Evolutionary conservation across 768 basidiomycete genomes (phyloP).

Genomic region (Rhizopogon vulgaris): DNA sequence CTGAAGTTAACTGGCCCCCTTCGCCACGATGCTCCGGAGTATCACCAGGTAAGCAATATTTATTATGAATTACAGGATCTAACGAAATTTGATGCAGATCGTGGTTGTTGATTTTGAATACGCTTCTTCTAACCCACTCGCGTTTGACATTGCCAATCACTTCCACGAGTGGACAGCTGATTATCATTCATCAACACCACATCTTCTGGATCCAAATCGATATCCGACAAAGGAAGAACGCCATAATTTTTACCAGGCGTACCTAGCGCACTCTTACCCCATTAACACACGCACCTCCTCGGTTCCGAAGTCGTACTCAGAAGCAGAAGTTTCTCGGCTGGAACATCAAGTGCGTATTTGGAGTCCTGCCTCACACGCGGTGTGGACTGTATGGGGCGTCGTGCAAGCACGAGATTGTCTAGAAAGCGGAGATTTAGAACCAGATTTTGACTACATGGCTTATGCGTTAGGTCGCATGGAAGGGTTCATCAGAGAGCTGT

Average conservation of each 20-base stretch:
- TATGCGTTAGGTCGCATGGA: slow-evolving; percentile 71
- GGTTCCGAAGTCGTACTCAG: slow-evolving; percentile 17
- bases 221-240: slow-evolving; percentile 76
- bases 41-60: slow-evolving; percentile 57
- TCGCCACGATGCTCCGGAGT: slow-evolving; percentile 55
- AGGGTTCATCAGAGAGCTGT: slow-evolving; percentile 53
- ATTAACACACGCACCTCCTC: slow-evolving; percentile 5
- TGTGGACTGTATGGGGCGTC: slow-evolving; percentile 95
- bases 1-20: slow-evolving; percentile 54
- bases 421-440: slow-evolving; percentile 47
- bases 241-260: slow-evolving; percentile 79
- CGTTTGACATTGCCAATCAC: slow-evolving; percentile 95
- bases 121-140: slow-evolving; percentile 85
- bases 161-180: slow-evolving; percentile 97
- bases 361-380: slow-evolving; percentile 86
- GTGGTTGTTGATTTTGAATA: slow-evolving; percentile 99
- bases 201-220: slow-evolving; percentile 50
- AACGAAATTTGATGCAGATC: slow-evolving; percentile 46
- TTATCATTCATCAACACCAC: slow-evolving; percentile 70
- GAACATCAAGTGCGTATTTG: slow-evolving; percentile 80
- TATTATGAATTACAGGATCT: not conserved
- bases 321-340: slow-evolving; percentile 47
- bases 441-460: slow-evolving; percentile 86
- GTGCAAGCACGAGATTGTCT: slow-evolving; percentile 81
- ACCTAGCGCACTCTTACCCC: slow-evolving; percentile 52